Conservation (phyloP, 192 early-diverging fungal species). For the Diversispora epigaea region DNA sequence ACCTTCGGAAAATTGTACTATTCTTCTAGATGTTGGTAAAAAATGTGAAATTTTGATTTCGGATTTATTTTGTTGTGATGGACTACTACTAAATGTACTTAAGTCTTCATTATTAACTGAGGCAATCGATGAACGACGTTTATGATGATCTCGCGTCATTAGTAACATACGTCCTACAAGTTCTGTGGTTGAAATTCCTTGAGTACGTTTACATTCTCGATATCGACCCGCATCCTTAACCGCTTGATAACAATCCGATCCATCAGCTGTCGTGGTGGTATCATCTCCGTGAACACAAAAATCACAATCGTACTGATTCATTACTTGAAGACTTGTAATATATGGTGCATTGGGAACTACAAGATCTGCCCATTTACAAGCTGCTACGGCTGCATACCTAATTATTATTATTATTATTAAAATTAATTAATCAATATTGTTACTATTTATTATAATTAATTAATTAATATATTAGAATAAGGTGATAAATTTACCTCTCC, state of each 20-base stretch:
- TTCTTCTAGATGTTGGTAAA: slow-evolving; percentile 80
- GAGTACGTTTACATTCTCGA: slow-evolving; percentile 93
- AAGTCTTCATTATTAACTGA: slow-evolving; percentile 62
- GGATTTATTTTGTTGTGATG: slow-evolving; percentile 35
- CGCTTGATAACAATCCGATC: slow-evolving; percentile 93
- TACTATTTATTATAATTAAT: neutral
- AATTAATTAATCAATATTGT: no score
- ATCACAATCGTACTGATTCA: slow-evolving; percentile 87
- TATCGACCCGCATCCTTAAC: slow-evolving; percentile 96
- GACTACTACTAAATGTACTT: slow-evolving; percentile 55
- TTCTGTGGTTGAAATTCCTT: slow-evolving; percentile 96
- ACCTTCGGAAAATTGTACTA: slow-evolving; percentile 89
- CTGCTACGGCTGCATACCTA: slow-evolving; percentile 90
- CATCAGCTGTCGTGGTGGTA: slow-evolving; percentile 94
- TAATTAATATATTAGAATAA: neutral
- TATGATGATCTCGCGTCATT: slow-evolving; percentile 87
- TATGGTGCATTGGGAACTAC: slow-evolving; percentile 94
- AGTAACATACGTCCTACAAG: slow-evolving; percentile 94
- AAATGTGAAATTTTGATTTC: slow-evolving; percentile 80
- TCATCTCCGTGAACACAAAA: slow-evolving; percentile 98
- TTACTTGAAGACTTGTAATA: slow-evolving; percentile 78
- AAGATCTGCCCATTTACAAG: slow-evolving; percentile 92
- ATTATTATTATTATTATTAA: neutral
- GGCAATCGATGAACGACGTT: slow-evolving; percentile 56
- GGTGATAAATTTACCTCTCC: slow-evolving; percentile 62